phyloP scores from a whole-genome alignment of 306 rosid species.

The Quercus robur region DNA sequence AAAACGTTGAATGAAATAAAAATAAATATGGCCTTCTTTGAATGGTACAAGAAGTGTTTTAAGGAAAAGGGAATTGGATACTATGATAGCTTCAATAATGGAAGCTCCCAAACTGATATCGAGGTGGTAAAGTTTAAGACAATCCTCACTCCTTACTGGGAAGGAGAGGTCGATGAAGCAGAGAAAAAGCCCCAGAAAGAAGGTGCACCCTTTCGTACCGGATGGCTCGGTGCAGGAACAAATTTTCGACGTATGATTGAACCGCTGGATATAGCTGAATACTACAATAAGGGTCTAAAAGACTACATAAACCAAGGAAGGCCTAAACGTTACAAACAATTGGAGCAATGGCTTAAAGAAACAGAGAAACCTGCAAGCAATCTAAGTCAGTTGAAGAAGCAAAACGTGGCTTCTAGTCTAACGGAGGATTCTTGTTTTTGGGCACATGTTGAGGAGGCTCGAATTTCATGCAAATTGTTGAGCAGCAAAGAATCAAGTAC shows the following conservation, averaged over 20 bases:
- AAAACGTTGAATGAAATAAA: slow-evolving; percentile 32
- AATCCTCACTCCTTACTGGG: slow-evolving; percentile 48
- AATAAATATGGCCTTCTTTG: slow-evolving; percentile 44
- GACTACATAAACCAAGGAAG: slow-evolving; percentile 7
- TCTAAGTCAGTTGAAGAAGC: not conserved
- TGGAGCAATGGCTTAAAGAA: slow-evolving; percentile 40
- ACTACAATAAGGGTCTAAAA: slow-evolving; percentile 10
- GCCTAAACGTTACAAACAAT: slow-evolving; percentile 19
- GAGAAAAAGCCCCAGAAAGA: slow-evolving; percentile 18
- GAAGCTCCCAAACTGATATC: not conserved
- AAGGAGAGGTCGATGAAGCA: slow-evolving; percentile 33
- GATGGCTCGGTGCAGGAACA: slow-evolving; percentile 47
- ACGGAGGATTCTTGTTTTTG: slow-evolving; percentile 75
- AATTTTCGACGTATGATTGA: slow-evolving; percentile 68
- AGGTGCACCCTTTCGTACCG: slow-evolving; percentile 6
- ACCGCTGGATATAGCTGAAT: slow-evolving; percentile 52
- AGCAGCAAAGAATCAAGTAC: not conserved
- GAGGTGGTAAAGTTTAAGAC: slow-evolving; percentile 6
- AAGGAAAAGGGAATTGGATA: slow-evolving; percentile 31
- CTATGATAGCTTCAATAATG: slow-evolving; percentile 52
- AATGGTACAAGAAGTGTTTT: slow-evolving; percentile 52
- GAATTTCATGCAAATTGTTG: slow-evolving; percentile 19
- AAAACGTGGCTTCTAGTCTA: slow-evolving; percentile 28
- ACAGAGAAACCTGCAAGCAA: no score
- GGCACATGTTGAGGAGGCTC: slow-evolving; percentile 70